These are phyloP conservation scores for Verticillium tricorpus DNA, from an alignment of 2,329 filamentous ascomycete species.

Conservation along the genomic window DNA sequence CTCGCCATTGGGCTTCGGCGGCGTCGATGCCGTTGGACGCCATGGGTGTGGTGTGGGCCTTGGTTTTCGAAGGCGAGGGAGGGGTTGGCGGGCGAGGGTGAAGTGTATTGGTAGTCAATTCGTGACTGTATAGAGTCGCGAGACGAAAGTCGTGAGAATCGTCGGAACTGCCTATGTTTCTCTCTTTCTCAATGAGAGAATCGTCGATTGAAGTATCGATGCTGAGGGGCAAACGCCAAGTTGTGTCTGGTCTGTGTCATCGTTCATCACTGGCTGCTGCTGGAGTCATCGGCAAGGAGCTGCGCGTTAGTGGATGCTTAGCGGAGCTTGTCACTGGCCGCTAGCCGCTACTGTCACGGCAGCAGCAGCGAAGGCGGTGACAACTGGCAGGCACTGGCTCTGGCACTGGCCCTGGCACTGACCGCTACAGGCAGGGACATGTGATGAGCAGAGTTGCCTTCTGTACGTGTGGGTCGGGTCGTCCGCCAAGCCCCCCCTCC, in stretches of 20 bases:
- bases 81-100: neutral
- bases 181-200: neutral
- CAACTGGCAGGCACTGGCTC: neutral
- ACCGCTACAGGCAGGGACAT: neutral
- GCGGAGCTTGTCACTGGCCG: neutral
- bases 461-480: neutral
- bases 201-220: neutral
- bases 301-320: neutral
- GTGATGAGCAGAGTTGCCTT: neutral
- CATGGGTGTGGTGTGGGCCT: slow-evolving; percentile 17
- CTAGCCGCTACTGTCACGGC: neutral
- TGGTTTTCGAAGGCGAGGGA: neutral
- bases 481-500: neutral
- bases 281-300: neutral
- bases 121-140: neutral
- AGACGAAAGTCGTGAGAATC: neutral
- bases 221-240: neutral
- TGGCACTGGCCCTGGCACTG: neutral
- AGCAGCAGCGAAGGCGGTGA: neutral
- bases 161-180: neutral
- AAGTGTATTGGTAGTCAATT: too few species aligned
- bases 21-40: slow-evolving; percentile 28
- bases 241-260: neutral
- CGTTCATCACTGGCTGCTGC: neutral
- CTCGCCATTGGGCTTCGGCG: slow-evolving; percentile 68